Percentiles rank a stretch among this genome's conserved stretches.
These are phyloP conservation scores for Marchantia polymorpha DNA, from an alignment of 225 moss, liverwort and hornwort genomes.

Conservation along the genomic window DNA sequence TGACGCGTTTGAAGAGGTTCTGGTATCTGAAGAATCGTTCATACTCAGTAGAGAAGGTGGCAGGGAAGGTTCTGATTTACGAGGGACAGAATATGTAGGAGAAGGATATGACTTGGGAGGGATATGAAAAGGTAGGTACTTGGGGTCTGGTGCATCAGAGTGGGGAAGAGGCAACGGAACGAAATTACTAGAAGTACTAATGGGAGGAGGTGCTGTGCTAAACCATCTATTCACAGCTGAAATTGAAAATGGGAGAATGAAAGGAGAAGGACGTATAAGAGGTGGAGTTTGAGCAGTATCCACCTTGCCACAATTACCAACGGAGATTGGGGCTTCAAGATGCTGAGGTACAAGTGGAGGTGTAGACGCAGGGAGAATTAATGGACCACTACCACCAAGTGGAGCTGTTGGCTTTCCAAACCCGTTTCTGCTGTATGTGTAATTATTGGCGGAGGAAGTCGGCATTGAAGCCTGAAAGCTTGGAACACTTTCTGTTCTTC, in stretches of 20 bases:
- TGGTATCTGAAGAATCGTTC: slow-evolving; percentile 10
- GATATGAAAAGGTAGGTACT: slow-evolving; percentile 32
- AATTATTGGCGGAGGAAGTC: not conserved
- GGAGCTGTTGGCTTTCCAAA: slow-evolving; percentile 9
- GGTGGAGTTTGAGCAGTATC: slow-evolving; percentile 5
- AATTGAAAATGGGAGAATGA: slow-evolving; percentile 1
- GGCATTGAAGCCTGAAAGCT: slow-evolving; percentile 6
- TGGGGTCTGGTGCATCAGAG: slow-evolving; percentile 17
- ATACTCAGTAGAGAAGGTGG: slow-evolving; percentile 2
- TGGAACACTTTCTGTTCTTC: slow-evolving; percentile 3
- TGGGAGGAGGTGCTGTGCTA: slow-evolving; percentile 7
- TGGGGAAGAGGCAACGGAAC: slow-evolving; percentile 5
- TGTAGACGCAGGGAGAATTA: slow-evolving; percentile 22
- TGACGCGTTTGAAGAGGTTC: slow-evolving; percentile 8
- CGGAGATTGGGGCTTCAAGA: slow-evolving; percentile 6
- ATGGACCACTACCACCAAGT: slow-evolving; percentile 24
- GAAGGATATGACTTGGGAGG: slow-evolving; percentile 25
- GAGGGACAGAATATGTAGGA: slow-evolving; percentile 1
- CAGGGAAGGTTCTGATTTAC: slow-evolving; percentile 22
- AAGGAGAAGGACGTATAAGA: slow-evolving; percentile 14
- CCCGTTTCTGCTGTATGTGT: not conserved
- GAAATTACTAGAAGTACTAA: slow-evolving; percentile 23
- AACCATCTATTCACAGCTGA: slow-evolving; percentile 15
- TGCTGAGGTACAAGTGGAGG: not conserved
- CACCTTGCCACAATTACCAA: slow-evolving; percentile 13